Evolutionary conservation across 1,284 basidiomycete species (phyloP).

Genomic region (Apiotrichum mycotoxinovorans): DNA sequence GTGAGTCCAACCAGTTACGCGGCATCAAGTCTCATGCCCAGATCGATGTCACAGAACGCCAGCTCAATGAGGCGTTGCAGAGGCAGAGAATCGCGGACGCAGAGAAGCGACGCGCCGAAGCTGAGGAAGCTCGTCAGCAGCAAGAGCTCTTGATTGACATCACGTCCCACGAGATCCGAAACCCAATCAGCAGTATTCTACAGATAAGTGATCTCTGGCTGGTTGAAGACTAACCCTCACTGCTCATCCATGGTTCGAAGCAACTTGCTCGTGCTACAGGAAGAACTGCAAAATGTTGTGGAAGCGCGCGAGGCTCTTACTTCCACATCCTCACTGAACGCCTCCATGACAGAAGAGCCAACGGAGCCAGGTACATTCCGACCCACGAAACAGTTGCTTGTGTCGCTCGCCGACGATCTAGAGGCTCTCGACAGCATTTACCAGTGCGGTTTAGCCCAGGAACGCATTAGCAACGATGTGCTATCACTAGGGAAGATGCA

Average conservation of each 20-base stretch:
- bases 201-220: slow-evolving; percentile 12
- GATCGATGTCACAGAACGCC: slow-evolving; percentile 45
- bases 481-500: slow-evolving; percentile 47
- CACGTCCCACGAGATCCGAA: slow-evolving; percentile 45
- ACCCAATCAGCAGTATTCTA: slow-evolving; percentile 20
- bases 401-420: slow-evolving; percentile 17
- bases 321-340: not conserved
- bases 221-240: not conserved
- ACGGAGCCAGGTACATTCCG: not conserved
- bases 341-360: not conserved
- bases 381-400: slow-evolving; percentile 17
- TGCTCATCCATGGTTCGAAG: slow-evolving; percentile 46
- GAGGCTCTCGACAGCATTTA: slow-evolving; percentile 25
- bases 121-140: slow-evolving; percentile 46
- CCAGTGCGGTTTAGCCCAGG: slow-evolving; percentile 41
- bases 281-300: slow-evolving; percentile 27
- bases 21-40: slow-evolving; percentile 27
- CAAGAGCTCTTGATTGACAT: slow-evolving; percentile 50
- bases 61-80: slow-evolving; percentile 42
- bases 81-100: slow-evolving; percentile 39
- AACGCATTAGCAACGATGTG: slow-evolving; percentile 48
- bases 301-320: not conserved
- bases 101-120: slow-evolving; percentile 41
- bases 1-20: slow-evolving; percentile 31
- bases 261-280: slow-evolving; percentile 36